Base-by-base conservation (phyloP, 345 rosid genomes). In the Geranium rotundifolium region DNA sequence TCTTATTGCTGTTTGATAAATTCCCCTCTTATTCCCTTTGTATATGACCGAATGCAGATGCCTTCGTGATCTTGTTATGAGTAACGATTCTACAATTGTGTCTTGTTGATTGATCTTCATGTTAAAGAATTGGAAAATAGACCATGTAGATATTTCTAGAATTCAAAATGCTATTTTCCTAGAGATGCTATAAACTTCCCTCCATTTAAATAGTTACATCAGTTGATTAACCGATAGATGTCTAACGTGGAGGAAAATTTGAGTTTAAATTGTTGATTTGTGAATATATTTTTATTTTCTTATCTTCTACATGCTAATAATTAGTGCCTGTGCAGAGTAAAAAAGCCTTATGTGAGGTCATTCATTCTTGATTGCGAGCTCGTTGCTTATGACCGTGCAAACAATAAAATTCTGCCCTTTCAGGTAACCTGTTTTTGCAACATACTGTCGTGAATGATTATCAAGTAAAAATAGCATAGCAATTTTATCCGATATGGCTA, bases 301-400 rank as follows among this genome's bases (percentile, higher is more conserved):
- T 2, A 46, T 14, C 12, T 46, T 1, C 3, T 14, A 46, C 52
- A 7, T 46, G 16, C 52, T 46, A 12, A 67, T 73, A 50, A 58
- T 65, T 67, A 39, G 54, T 71, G 52, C 58, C 29, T 61, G 13
- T 74, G 75, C 86, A 90, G 99, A 76, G 75, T 85, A 71, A 93
- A 88, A 86, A 93, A 81, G 75, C 61, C 85, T 0, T 73, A 77
- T 23, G 86, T 81, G 55, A 80, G 64, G 63, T 88, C 97, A 54
- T 93, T 93, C 74, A 83, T 88, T 79, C 66, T 90, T 80, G 99
- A 93, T 63, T 86, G 97, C 56, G 99, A 90, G 72, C 72, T 93
- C 72, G 97, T 90, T 79, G 99, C 89, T 75, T 88, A 78, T 60
- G 95, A 90, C 68, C 77, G 87, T 61, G 95, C 73, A 64, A 83